These are phyloP conservation scores for Chalciporus chontae DNA, from an alignment of 768 basidiomycete species.

Conservation along the genomic window DNA sequence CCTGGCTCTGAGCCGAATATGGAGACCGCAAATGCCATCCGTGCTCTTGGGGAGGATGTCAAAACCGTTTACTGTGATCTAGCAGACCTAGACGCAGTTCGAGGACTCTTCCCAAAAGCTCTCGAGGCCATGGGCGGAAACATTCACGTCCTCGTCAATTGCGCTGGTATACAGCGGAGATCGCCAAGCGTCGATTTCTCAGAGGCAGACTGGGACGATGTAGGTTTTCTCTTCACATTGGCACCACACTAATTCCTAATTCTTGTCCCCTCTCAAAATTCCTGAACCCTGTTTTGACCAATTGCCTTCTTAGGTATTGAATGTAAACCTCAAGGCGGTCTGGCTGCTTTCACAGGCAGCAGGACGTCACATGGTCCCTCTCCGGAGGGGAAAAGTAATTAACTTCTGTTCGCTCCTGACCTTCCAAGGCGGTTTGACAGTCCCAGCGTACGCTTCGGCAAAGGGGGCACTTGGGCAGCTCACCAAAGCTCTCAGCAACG, in stretches of 20 bases:
- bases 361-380: conserved; percentile 86
- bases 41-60: conserved; percentile 31
- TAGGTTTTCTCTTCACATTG: conserved; percentile 39
- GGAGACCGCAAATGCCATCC: conserved; percentile 36
- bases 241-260: conserved; percentile 8
- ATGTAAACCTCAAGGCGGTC: conserved; percentile 84
- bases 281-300: conserved; percentile 8
- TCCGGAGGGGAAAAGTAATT: conserved; percentile 66
- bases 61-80: conserved; percentile 58
- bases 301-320: conserved; percentile 55
- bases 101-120: conserved; percentile 45
- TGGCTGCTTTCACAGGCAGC: conserved; percentile 85
- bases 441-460: conserved; percentile 90
- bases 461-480: conserved; percentile 85
- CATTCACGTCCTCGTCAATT: conserved; percentile 67
- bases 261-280: neutral
- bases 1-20: conserved; percentile 32
- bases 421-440: conserved; percentile 58
- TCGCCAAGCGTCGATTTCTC: conserved; percentile 62
- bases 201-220: conserved; percentile 71
- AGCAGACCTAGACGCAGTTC: conserved; percentile 46
- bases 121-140: conserved; percentile 47
- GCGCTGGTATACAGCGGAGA: conserved; percentile 59
- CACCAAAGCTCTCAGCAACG: conserved; percentile 89
- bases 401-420: conserved; percentile 57